Percentiles rank a stretch among this genome's conserved stretches.
Evolutionary conservation across 495 filamentous ascomycete species (phyloP).

Genomic region (Bryoglossum gracile): DNA sequence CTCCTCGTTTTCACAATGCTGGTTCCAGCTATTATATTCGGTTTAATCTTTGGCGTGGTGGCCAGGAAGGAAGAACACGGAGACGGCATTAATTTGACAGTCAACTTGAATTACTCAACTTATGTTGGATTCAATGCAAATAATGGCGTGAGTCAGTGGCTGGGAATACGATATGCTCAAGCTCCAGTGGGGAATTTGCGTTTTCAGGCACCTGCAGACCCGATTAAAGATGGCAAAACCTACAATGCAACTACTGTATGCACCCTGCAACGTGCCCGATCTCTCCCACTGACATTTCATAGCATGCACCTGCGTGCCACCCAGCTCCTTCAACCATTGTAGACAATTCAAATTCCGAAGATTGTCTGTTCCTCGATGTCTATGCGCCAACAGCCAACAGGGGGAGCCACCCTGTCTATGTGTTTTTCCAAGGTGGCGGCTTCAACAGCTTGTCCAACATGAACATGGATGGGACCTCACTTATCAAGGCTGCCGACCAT

Average conservation of each 20-base stretch:
- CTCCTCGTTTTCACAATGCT: neutral
- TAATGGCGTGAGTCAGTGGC: conserved; percentile 24
- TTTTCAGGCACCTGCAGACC: conserved; percentile 39
- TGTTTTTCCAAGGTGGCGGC: conserved; percentile 74
- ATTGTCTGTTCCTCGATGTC: conserved; percentile 68
- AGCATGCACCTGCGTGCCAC: conserved; percentile 31
- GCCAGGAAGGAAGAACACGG: neutral
- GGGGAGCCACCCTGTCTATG: conserved; percentile 55
- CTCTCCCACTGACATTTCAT: neutral
- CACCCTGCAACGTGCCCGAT: neutral
- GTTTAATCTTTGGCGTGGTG: conserved; percentile 4
- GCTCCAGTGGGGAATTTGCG: conserved; percentile 45
- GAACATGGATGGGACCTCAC: conserved; percentile 56
- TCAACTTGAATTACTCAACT: conserved; percentile 38
- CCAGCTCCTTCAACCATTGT: conserved; percentile 45
- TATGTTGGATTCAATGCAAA: conserved; percentile 32
- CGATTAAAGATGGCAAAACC: conserved; percentile 17
- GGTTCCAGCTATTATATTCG: conserved; percentile 2
- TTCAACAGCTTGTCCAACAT: conserved; percentile 56
- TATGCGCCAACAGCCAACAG: conserved; percentile 49
- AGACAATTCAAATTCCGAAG: conserved; percentile 43
- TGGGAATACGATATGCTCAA: conserved; percentile 52
- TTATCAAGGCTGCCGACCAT: conserved; percentile 50
- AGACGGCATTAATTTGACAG: conserved; percentile 2
- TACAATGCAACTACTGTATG: conserved; percentile 25